Conservation (phyloP, 163 green algal species). For the Chlamydomonas reinhardtii region DNA sequence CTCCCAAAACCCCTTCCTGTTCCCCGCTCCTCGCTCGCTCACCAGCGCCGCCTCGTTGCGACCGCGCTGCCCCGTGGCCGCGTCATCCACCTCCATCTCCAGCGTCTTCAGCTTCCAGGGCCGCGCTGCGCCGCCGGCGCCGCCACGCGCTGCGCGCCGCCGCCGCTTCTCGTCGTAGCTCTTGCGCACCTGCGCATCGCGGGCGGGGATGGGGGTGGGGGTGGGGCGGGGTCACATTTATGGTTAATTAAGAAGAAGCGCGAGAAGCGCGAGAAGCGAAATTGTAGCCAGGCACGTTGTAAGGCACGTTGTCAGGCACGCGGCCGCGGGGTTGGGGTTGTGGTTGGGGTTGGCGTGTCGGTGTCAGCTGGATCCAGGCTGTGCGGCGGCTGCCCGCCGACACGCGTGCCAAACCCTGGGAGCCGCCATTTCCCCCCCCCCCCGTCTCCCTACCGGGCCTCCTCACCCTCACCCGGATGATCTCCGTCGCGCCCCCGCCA, state of each 20-base stretch:
- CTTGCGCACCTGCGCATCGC: slow-evolving; percentile 72
- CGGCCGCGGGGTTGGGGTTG: not conserved
- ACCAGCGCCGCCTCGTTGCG: slow-evolving; percentile 35
- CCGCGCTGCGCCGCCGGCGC: slow-evolving; percentile 9
- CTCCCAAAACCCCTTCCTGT: too few relatives aligned
- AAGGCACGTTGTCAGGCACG: too few relatives aligned
- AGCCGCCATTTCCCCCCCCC: not conserved
- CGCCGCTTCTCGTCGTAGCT: slow-evolving; percentile 91
- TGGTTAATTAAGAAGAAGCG: too few relatives aligned
- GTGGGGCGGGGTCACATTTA: too few relatives aligned
- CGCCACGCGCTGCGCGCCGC: slow-evolving; percentile 46
- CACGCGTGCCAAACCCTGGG: too few relatives aligned
- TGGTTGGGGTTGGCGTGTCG: too few relatives aligned
- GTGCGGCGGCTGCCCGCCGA: too few relatives aligned
- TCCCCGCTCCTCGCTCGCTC: not conserved
- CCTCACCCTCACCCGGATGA: slow-evolving; percentile 75
- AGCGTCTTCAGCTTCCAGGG: slow-evolving; percentile 91
- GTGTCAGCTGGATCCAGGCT: too few relatives aligned
- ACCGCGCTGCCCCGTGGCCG: not conserved
- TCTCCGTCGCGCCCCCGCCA: slow-evolving; percentile 80
- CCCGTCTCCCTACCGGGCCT: too few relatives aligned
- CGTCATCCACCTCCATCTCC: slow-evolving; percentile 69
- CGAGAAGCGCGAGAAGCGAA: too few relatives aligned
- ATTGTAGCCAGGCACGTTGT: too few relatives aligned
- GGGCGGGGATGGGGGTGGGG: not conserved